phyloP scores from a whole-genome alignment of 1,139 yeast species.

The Blastobotrys raffinosifermentans region DNA sequence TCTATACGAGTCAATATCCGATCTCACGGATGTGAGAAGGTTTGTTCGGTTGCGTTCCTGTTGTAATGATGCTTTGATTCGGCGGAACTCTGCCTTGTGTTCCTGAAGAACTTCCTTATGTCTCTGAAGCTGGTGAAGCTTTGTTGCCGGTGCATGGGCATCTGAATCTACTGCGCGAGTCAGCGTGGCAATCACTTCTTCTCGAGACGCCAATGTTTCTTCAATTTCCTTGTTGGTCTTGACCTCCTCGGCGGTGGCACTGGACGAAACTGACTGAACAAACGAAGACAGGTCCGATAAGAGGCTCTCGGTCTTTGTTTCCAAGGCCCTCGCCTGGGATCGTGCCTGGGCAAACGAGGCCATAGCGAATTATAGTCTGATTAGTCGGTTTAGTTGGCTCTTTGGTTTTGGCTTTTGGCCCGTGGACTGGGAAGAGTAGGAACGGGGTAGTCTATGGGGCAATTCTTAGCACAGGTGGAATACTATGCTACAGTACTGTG shows the following conservation, averaged over 20 bases:
- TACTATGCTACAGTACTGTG: too few relatives aligned
- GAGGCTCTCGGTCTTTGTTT: conserved; percentile 48
- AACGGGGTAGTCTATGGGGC: too few relatives aligned
- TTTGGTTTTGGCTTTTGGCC: too few relatives aligned
- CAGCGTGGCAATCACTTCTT: conserved; percentile 37
- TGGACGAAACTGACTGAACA: conserved; percentile 46
- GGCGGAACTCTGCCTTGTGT: conserved; percentile 56
- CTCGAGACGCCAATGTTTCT: conserved; percentile 36
- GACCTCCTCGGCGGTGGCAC: conserved; percentile 45
- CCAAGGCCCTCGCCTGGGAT: conserved; percentile 50
- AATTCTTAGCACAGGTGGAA: too few relatives aligned
- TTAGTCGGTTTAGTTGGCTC: too few relatives aligned
- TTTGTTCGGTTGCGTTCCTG: conserved; percentile 76
- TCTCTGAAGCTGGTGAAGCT: conserved; percentile 74
- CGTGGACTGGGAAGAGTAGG: too few relatives aligned
- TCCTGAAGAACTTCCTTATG: conserved; percentile 73
- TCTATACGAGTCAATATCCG: conserved; percentile 63
- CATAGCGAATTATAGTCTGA: too few relatives aligned
- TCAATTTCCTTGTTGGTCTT: conserved; percentile 41
- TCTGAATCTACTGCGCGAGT: conserved; percentile 51
- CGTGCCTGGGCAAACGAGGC: conserved; percentile 44
- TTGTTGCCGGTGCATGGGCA: conserved; percentile 58
- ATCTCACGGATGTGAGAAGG: conserved; percentile 65
- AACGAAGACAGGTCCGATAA: conserved; percentile 48
- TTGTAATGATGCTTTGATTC: conserved; percentile 53